A percentile compares a stretch with the other conserved stretches of the same genome.
Evolutionary conservation across 192 early-diverging fungal genomes (phyloP).

Genomic region (Gonapodya prolifera): DNA sequence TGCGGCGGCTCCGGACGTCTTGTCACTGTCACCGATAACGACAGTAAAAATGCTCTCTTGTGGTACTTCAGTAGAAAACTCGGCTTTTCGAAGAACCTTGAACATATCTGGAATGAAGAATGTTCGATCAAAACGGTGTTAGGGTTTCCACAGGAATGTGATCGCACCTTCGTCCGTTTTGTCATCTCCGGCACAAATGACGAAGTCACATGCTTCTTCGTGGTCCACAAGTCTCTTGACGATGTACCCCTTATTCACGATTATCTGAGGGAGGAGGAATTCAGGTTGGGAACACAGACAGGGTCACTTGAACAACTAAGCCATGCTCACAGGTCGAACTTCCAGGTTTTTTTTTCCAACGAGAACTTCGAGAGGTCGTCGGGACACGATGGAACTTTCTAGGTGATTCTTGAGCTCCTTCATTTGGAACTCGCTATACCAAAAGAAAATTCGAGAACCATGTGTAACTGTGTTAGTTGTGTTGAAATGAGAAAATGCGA

Average conservation of each 20-base stretch:
- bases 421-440: slow-evolving; percentile 69
- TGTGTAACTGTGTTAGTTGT: too few relatives aligned
- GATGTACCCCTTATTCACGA: slow-evolving; percentile 95
- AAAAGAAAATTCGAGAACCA: not conserved
- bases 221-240: slow-evolving; percentile 65
- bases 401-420: slow-evolving; percentile 96
- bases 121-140: slow-evolving; percentile 2
- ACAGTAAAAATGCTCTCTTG: not conserved
- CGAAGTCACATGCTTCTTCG: slow-evolving; percentile 67
- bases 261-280: slow-evolving; percentile 82
- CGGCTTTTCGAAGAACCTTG: not conserved
- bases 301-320: not conserved
- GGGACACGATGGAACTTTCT: slow-evolving; percentile 80
- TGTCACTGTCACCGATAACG: not conserved
- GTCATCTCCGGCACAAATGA: slow-evolving; percentile 93
- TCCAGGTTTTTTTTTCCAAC: slow-evolving; percentile 96
- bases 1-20: not conserved
- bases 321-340: too few relatives aligned
- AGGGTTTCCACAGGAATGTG: not conserved
- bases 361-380: slow-evolving; percentile 85
- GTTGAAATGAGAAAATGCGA: too few relatives aligned
- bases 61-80: too few relatives aligned
- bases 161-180: slow-evolving; percentile 83
- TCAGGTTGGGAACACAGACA: slow-evolving; percentile 1
- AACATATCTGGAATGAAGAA: not conserved